These are phyloP conservation scores for Auricularia auricula-judae DNA, from an alignment of 768 basidiomycete genomes.

Conservation along the genomic window DNA sequence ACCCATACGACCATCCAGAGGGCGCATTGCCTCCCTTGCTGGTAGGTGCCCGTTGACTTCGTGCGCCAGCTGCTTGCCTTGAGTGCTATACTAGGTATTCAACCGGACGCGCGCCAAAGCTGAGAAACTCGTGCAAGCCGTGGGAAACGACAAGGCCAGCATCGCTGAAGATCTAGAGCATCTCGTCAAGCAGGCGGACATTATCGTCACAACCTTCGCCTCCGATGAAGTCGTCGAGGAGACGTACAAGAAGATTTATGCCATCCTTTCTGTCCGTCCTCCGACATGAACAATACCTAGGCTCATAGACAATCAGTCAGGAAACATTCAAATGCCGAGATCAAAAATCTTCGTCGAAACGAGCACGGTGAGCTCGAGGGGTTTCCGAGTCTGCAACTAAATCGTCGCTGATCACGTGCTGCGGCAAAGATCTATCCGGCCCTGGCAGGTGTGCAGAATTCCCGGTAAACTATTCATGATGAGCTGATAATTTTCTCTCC, in stretches of 20 bases:
- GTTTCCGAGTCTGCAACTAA: background rate
- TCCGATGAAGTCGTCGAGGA: conserved; percentile 59
- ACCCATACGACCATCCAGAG: conserved; percentile 26
- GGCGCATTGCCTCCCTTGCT: conserved; percentile 10
- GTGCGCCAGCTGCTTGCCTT: background rate
- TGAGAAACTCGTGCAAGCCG: conserved; percentile 42
- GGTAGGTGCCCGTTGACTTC: background rate
- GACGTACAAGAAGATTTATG: conserved; percentile 50
- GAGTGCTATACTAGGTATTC: conserved; percentile 47
- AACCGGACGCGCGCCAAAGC: conserved; percentile 61
- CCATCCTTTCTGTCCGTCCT: conserved; percentile 39
- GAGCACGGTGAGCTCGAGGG: conserved; percentile 46
- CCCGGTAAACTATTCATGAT: background rate
- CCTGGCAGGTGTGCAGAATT: conserved; percentile 29
- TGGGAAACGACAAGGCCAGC: conserved; percentile 41
- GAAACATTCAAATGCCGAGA: conserved; percentile 19
- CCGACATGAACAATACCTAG: too few species aligned
- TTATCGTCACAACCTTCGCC: conserved; percentile 65
- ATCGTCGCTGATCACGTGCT: background rate
- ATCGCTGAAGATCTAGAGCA: conserved; percentile 49
- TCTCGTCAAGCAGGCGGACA: conserved; percentile 55
- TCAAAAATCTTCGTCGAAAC: conserved; percentile 78
- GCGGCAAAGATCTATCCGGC: conserved; percentile 40
- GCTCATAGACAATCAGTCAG: too few species aligned
- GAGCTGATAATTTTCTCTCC: background rate